Evolutionary conservation across 169 alveolate species (phyloP), one percentile per base, ranked within the genome.

Genomic region (Eimeria praecox): DNA sequence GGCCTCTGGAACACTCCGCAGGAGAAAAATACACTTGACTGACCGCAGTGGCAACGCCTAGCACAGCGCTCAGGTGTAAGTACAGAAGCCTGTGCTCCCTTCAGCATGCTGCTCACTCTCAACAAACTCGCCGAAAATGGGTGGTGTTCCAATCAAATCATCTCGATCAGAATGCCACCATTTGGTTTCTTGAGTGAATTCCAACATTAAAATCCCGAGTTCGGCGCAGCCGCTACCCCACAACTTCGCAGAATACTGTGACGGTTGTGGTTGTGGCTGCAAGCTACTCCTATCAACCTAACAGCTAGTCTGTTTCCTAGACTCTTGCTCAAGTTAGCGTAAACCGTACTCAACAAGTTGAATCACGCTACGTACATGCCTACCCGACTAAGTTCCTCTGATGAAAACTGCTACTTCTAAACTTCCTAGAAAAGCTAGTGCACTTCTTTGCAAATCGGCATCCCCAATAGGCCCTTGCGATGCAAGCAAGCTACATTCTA

Each of bases 1-100:
- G 82, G 93, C 93, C 93, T 62, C 46, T 56, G 59, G 82, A 87
- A 87, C 66, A 87, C 6, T 20, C 78, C 93, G 59, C 10, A 62
- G 82, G 78, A 87, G 91, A 87, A 87, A 62, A 87, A 87, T 87
- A 62, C 93, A 87, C 78, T 22, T 87, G 56, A 87, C 44, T 35
- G 62, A 33, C 66, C 9, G 18, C 30, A 42, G 24, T 20, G 82
- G 42, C 56, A 87, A 42, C 82, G 59, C 54, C 56, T 10, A 33
- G 49, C 38, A 62, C 3, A n/a, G 66, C 27, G 66, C 24, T 35
- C 64, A 9, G 44, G 93, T 87, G 93, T 87, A 56, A 8, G 75
- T 87, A 87, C 93, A 87, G 64, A 24, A 22, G 52, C 83, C 33
- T 38, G 52, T 73, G 52, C 83, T 38, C 18, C 83, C 83, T 4